Conservation (phyloP, 345 rosid species). For the Odontarrhena argentea region DNA sequence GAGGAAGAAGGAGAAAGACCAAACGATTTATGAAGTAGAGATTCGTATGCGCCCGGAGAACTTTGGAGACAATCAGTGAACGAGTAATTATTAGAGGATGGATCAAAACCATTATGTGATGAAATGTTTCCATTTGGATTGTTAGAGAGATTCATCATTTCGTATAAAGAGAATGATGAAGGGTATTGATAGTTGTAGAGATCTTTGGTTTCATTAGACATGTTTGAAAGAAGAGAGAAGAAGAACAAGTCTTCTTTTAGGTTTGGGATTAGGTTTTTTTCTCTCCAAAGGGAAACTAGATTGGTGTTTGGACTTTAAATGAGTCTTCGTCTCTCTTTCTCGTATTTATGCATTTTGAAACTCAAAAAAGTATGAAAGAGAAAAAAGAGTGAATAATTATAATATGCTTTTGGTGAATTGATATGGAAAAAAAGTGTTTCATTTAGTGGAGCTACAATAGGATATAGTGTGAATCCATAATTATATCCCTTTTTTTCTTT, state of each 20-base stretch:
- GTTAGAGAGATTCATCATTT: conserved; percentile 37
- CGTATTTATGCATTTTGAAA: conserved; percentile 47
- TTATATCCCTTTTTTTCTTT: neutral
- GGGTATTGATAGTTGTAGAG: conserved; percentile 48
- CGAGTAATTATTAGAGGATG: conserved; percentile 43
- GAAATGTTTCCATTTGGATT: conserved; percentile 31
- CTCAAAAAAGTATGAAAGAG: conserved; percentile 30
- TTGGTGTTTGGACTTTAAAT: conserved; percentile 42
- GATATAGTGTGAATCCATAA: conserved; percentile 25
- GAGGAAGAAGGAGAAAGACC: conserved; percentile 58
- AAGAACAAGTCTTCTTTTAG: conserved; percentile 33
- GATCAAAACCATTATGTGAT: conserved; percentile 39
- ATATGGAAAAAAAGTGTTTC: neutral
- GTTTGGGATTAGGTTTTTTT: conserved; percentile 39
- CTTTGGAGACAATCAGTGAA: conserved; percentile 65
- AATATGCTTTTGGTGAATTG: conserved; percentile 26
- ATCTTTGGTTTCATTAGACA: conserved; percentile 76
- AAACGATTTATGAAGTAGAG: conserved; percentile 52
- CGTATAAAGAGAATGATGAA: conserved; percentile 33
- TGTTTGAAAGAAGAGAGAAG: conserved; percentile 41
- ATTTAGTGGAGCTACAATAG: neutral
- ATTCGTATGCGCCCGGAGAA: conserved; percentile 48
- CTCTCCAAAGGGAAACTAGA: conserved; percentile 22
- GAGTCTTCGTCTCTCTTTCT: conserved; percentile 41
- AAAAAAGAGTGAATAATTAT: conserved; percentile 5